phyloP scores from a whole-genome alignment of 345 rosid species.

The Rubroshorea leprosula region DNA sequence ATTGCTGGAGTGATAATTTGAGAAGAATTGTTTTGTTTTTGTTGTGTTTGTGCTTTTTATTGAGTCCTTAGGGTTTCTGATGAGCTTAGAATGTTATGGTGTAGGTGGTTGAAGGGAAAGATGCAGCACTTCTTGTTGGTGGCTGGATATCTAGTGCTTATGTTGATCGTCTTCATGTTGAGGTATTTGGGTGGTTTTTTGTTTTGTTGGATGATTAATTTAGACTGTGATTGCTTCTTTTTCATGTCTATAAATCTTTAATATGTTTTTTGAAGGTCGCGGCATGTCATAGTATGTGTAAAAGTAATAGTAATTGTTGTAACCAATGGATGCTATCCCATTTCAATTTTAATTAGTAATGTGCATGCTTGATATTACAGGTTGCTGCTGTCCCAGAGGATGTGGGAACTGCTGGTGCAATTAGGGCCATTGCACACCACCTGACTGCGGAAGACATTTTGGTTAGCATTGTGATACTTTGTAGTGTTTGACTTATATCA shows the following conservation, averaged over 20 bases:
- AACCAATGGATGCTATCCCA: too few relatives aligned
- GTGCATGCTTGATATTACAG: conserved; percentile 29
- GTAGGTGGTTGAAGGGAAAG: conserved; percentile 94
- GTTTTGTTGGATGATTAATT: not conserved
- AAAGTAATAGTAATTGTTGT: too few relatives aligned
- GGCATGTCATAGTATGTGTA: too few relatives aligned
- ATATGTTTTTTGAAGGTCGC: not conserved
- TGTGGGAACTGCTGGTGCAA: conserved; percentile 91
- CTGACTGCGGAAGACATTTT: conserved; percentile 83
- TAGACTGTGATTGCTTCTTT: not conserved
- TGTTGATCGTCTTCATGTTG: conserved; percentile 85
- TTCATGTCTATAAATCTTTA: not conserved
- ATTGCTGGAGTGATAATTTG: too few relatives aligned
- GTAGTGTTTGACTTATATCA: conserved; percentile 16
- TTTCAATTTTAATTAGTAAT: not conserved
- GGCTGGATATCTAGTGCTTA: conserved; percentile 87
- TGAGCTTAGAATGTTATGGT: conserved; percentile 3
- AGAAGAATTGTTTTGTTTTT: too few relatives aligned
- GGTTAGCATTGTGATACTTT: conserved; percentile 36
- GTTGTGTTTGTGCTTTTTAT: not conserved
- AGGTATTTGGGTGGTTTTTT: conserved; percentile 33
- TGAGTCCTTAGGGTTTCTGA: not conserved
- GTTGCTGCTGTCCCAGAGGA: conserved; percentile 92
- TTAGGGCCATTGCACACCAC: conserved; percentile 80
- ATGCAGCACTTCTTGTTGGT: conserved; percentile 77